These are phyloP conservation scores for Melampsora larici-populina DNA, from an alignment of 1,284 basidiomycete genomes.

Conservation along the genomic window DNA sequence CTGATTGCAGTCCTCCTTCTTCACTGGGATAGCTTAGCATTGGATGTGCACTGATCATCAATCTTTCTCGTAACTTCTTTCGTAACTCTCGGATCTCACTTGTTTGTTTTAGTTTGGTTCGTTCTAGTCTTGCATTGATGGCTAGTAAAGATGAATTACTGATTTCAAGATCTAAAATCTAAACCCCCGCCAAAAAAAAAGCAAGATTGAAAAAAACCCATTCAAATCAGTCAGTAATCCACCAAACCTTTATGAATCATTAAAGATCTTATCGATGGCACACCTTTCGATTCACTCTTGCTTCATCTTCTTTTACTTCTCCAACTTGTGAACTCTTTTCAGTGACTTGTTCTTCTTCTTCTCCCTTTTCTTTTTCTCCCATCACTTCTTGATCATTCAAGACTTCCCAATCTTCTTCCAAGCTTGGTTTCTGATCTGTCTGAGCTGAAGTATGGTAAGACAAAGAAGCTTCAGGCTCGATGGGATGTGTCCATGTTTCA, in stretches of 20 bases:
- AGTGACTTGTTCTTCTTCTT: neutral
- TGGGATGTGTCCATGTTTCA: neutral
- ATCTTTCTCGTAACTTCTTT: slow-evolving; percentile 43
- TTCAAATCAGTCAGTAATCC: too few relatives aligned
- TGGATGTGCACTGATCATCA: too few relatives aligned
- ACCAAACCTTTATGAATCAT: too few relatives aligned
- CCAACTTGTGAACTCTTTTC: neutral
- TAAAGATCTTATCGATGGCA: too few relatives aligned
- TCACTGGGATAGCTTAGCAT: too few relatives aligned
- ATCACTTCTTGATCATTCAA: neutral
- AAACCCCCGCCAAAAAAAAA: too few relatives aligned
- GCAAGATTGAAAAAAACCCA: too few relatives aligned
- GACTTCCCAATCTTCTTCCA: neutral
- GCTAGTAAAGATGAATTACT: slow-evolving; percentile 55
- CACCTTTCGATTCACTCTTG: slow-evolving; percentile 25
- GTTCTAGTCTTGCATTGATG: slow-evolving; percentile 56
- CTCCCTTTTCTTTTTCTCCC: neutral
- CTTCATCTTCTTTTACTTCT: neutral
- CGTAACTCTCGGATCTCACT: slow-evolving; percentile 53
- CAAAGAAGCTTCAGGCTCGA: too few relatives aligned
- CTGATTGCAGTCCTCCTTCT: too few relatives aligned
- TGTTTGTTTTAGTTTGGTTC: slow-evolving; percentile 54
- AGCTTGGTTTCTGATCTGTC: too few relatives aligned
- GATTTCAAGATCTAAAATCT: slow-evolving; percentile 57
- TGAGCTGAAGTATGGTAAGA: too few relatives aligned